These are phyloP conservation scores for Venturia aucupariae DNA, from an alignment of 2,329 filamentous ascomycete species.

Conservation along the genomic window DNA sequence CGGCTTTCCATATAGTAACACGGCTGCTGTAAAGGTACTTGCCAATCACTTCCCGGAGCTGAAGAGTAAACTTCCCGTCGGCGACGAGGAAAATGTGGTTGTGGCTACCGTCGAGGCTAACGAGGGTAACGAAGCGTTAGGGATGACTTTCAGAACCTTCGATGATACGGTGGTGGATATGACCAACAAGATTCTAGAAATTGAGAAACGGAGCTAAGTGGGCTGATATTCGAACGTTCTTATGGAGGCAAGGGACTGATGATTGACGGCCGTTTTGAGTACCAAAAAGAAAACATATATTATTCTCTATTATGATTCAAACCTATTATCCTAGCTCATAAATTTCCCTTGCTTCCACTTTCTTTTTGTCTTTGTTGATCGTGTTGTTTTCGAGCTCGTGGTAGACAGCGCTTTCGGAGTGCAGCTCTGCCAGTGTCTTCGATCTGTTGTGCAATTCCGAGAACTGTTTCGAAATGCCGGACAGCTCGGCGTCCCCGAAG, in stretches of 20 bases:
- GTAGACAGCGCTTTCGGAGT: neutral
- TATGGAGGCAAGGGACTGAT: neutral
- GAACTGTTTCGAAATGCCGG: neutral
- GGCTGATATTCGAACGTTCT: neutral
- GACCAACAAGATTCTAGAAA: conserved; percentile 21
- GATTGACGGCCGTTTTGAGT: neutral
- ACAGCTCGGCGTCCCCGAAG: neutral
- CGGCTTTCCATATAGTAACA: conserved; percentile 39
- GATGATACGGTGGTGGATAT: conserved; percentile 23
- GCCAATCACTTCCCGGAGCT: conserved; percentile 44
- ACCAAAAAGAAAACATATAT: neutral
- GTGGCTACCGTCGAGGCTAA: conserved; percentile 20
- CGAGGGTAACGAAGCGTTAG: conserved; percentile 19
- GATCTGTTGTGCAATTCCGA: neutral
- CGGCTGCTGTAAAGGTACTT: conserved; percentile 36
- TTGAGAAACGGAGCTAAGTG: conserved; percentile 17
- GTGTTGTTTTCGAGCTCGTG: neutral
- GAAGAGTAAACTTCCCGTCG: conserved; percentile 37
- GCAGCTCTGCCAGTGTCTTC: neutral
- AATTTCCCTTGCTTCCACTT: neutral
- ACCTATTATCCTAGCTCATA: neutral
- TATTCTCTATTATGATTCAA: neutral
- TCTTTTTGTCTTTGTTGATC: neutral
- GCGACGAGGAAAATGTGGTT: conserved; percentile 24
- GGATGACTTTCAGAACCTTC: conserved; percentile 19